Evolutionary conservation across 2,329 filamentous ascomycete species (phyloP).

Genomic region (Plectosphaerella plurivora): DNA sequence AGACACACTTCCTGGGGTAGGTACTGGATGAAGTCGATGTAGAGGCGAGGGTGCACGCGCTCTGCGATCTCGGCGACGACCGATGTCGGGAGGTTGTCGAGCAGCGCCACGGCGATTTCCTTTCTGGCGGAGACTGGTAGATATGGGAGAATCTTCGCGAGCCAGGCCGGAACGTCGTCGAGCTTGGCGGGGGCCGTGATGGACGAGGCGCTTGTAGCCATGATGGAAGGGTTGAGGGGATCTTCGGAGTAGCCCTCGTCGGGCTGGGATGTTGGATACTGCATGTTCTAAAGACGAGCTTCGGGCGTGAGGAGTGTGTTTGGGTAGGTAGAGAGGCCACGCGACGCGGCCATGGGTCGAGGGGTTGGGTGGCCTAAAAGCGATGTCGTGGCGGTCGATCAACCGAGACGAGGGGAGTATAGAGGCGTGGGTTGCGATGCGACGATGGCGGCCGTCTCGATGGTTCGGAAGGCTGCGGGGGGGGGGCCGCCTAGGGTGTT

Average conservation of each 20-base stretch:
- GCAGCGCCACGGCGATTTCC: slow-evolving; percentile 71
- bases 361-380: too few species aligned
- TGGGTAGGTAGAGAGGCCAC: too few species aligned
- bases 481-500: too few species aligned
- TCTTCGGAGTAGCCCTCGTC: slow-evolving; percentile 90
- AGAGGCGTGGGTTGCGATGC: too few species aligned
- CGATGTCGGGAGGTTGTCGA: slow-evolving; percentile 75
- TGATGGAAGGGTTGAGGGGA: slow-evolving; percentile 41
- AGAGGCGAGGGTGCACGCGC: slow-evolving; percentile 74
- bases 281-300: slow-evolving; percentile 3
- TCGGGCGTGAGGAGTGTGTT: too few species aligned
- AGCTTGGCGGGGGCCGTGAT: slow-evolving; percentile 13
- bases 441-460: too few species aligned
- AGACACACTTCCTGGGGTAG: slow-evolving; percentile 89
- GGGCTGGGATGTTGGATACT: slow-evolving; percentile 40
- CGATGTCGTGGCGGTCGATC: too few species aligned
- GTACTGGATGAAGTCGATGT: slow-evolving; percentile 85
- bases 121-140: slow-evolving; percentile 45
- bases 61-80: slow-evolving; percentile 77
- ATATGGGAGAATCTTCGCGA: slow-evolving; percentile 43
- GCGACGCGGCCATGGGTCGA: too few species aligned
- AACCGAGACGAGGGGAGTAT: too few species aligned
- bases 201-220: slow-evolving; percentile 21
- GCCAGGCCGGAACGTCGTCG: slow-evolving; percentile 43
- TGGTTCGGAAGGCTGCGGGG: too few species aligned